phyloP scores from a whole-genome alignment of 257 asterid genomes.

The Solanum appendiculatum region DNA sequence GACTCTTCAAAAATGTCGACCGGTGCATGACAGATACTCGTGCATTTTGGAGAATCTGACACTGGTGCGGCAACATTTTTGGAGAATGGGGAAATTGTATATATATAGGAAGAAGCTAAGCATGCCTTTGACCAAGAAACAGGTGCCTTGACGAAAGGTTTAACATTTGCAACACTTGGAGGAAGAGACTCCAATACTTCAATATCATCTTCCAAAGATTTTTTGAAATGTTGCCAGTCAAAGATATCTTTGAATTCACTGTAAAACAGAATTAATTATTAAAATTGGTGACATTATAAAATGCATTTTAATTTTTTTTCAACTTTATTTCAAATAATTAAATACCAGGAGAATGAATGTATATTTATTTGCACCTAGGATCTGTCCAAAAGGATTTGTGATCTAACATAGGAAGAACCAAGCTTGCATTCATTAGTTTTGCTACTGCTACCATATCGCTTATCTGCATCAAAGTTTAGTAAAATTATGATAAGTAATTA shows the following conservation, averaged over 20 bases:
- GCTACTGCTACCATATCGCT: conserved; percentile 39
- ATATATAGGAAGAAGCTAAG: neutral
- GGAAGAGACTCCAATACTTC: conserved; percentile 27
- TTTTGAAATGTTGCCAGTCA: conserved; percentile 25
- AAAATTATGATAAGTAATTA: neutral
- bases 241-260: conserved; percentile 43
- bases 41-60: neutral
- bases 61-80: neutral
- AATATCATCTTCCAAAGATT: conserved; percentile 23
- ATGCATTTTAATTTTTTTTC: neutral
- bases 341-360: neutral
- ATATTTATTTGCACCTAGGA: conserved; percentile 19
- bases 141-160: conserved; percentile 15
- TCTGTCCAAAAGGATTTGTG: conserved; percentile 36
- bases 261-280: neutral
- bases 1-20: neutral
- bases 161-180: conserved; percentile 1
- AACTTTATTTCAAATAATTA: neutral
- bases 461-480: conserved; percentile 11
- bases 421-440: conserved; percentile 26
- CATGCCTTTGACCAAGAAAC: conserved; percentile 43
- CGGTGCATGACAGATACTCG: neutral
- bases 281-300: neutral
- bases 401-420: conserved; percentile 33
- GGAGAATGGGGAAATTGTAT: neutral